Evolutionary conservation across 441 rosid species (phyloP), one percentile per base, ranked within the genome.

Genomic region (Gossypium gossypioides): DNA sequence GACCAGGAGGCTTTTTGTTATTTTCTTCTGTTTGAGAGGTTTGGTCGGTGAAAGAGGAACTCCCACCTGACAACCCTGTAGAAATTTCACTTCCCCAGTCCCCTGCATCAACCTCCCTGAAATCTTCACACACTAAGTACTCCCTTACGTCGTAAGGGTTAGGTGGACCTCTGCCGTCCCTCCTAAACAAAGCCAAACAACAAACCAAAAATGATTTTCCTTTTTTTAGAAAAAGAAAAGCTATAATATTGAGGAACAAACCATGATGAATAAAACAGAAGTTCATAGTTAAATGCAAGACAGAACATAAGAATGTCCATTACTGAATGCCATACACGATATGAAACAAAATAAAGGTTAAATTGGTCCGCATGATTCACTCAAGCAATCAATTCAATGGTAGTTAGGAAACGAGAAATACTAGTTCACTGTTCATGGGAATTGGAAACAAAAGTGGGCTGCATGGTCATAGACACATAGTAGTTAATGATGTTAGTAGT

Each of bases 1-100:
- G 87, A 77, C 98, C 98, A 10, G 89, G 90, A 13, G 98, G 96
- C 71, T 89, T 93, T 87, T 74, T 82, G 55, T 62, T 76, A n/a
- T 65, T 57, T 62, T 76, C 85, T 44, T 86, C 92, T 46, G 75
- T 46, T 59, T 77, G 79, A 32, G 75, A 75, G 76, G 61, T 74
- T 37, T 76, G 61, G 40, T 78, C 80, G 0, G 59, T 19, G 3
- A 76, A 48, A 63, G 74, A 60, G 7, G 85, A 75, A 27, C 66
- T 46, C 52, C 72, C 37, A 55, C 76, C 6, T 25, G 79, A 71
- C 74, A 18, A 50, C 52, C 68, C 77, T 4, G 44, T 29, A 4
- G 77, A 32, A 44, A 55, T 61, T 27, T 77, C 84, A 48, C 81
- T 59, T 76, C 73, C 84, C 83, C 79, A 46, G 71, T 84, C 85